Percentiles rank a stretch among this genome's conserved stretches.
These are phyloP conservation scores for Colletotrichum paranaense DNA, from an alignment of 2,329 filamentous ascomycete species.

Conservation along the genomic window DNA sequence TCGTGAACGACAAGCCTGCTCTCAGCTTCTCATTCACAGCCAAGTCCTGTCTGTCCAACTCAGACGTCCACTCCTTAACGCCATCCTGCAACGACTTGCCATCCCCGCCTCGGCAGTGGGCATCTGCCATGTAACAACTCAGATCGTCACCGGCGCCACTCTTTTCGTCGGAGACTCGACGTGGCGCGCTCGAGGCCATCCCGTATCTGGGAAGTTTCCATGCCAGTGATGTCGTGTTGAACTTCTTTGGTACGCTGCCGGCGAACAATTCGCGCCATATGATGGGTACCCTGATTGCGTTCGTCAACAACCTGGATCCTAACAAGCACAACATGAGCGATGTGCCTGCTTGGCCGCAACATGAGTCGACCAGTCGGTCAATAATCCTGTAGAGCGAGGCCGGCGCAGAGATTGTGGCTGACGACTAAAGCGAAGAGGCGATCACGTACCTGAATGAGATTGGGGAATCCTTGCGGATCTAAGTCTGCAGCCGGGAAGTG, in stretches of 20 bases:
- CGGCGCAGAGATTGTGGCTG: not conserved
- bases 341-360: conserved; percentile 47
- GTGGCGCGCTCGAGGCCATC: conserved; percentile 34
- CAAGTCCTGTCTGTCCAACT: too few relatives aligned
- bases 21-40: too few relatives aligned
- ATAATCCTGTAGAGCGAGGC: not conserved
- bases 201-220: conserved; percentile 83
- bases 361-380: not conserved
- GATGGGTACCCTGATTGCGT: conserved; percentile 74
- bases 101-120: too few relatives aligned
- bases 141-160: too few relatives aligned
- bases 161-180: too few relatives aligned
- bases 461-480: not conserved
- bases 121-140: too few relatives aligned
- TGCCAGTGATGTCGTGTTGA: conserved; percentile 73
- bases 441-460: not conserved
- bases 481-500: not conserved
- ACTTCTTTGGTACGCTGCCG: conserved; percentile 62
- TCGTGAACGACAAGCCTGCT: too few relatives aligned
- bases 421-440: conserved; percentile 2
- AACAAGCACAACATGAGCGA: conserved; percentile 58
- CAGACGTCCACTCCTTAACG: too few relatives aligned
- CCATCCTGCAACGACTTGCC: too few relatives aligned
- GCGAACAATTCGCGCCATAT: conserved; percentile 60
- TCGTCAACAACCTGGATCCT: conserved; percentile 77